phyloP scores from a whole-genome alignment of 208 protist genomes.

The Leptomonas pyrrhocoris region DNA sequence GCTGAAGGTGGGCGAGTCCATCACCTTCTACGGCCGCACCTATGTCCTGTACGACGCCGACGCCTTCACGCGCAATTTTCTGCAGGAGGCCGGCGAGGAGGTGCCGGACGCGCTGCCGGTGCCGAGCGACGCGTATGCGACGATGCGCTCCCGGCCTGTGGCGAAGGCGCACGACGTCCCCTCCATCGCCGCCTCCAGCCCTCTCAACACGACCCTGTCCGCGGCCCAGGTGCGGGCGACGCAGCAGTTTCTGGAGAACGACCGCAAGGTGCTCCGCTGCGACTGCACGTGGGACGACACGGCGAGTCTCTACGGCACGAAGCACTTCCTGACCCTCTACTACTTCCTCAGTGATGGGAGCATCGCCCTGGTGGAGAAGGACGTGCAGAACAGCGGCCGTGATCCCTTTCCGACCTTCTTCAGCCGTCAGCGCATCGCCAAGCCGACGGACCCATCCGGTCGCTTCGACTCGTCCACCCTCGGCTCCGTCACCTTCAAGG shows the following conservation, averaged over 20 bases:
- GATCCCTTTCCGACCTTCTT: slow-evolving; percentile 97
- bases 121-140: slow-evolving; percentile 81
- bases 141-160: slow-evolving; percentile 40
- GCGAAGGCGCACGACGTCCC: slow-evolving; percentile 79
- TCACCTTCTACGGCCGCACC: slow-evolving; percentile 94
- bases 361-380: slow-evolving; percentile 94
- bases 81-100: slow-evolving; percentile 59
- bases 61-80: slow-evolving; percentile 93
- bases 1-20: slow-evolving; percentile 87
- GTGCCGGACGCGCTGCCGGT: slow-evolving; percentile 49
- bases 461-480: slow-evolving; percentile 88
- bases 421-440: slow-evolving; percentile 88
- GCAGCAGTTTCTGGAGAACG: slow-evolving; percentile 94
- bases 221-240: slow-evolving; percentile 87
- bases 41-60: slow-evolving; percentile 95
- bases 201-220: slow-evolving; percentile 72
- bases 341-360: slow-evolving; percentile 98
- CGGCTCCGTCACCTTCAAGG: slow-evolving; percentile 92
- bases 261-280: slow-evolving; percentile 97
- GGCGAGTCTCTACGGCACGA: slow-evolving; percentile 84
- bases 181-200: slow-evolving; percentile 73
- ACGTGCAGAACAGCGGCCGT: slow-evolving; percentile 95
- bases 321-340: slow-evolving; percentile 94
- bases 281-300: slow-evolving; percentile 96
- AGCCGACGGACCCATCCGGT: slow-evolving; percentile 59